Percentiles rank a stretch among this genome's conserved stretches.
Conservation (phyloP, 176 grass and related monocot species). For the Triticum timopheevii region DNA sequence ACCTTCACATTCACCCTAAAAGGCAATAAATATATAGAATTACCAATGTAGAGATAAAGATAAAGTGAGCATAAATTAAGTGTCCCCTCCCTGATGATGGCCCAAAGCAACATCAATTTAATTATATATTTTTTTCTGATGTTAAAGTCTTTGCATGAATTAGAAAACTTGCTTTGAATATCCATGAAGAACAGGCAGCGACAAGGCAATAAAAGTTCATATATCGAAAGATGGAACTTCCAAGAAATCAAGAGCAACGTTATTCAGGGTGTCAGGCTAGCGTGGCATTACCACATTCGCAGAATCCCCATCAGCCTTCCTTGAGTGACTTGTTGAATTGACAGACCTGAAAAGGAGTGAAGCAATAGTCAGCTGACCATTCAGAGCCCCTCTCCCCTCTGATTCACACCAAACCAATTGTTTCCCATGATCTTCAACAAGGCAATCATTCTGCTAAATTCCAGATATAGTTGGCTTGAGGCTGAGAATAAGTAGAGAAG, state of each 20-base stretch:
- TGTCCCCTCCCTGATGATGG: neutral
- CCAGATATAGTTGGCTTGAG: neutral
- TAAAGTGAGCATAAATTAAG: constrained; percentile 5
- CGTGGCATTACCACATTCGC: neutral
- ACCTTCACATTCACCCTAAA: neutral
- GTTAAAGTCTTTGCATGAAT: neutral
- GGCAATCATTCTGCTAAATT: neutral
- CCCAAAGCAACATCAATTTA: neutral
- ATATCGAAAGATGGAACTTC: neutral
- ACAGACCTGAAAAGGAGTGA: neutral
- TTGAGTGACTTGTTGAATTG: constrained; percentile 5
- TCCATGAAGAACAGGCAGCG: neutral
- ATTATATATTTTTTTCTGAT: neutral
- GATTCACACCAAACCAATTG: neutral
- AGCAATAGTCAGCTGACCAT: constrained; percentile 10
- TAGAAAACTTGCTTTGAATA: neutral
- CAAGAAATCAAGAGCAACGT: neutral
- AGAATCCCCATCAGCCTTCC: constrained; percentile 9
- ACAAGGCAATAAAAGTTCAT: neutral
- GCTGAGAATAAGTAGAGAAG: neutral
- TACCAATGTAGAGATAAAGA: neutral
- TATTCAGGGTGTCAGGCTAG: neutral
- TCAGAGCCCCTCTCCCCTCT: neutral
- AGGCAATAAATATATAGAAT: neutral
- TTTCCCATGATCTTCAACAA: neutral